Conservation (phyloP, 345 rosid species). For the Lenwebbia sp. region DNA sequence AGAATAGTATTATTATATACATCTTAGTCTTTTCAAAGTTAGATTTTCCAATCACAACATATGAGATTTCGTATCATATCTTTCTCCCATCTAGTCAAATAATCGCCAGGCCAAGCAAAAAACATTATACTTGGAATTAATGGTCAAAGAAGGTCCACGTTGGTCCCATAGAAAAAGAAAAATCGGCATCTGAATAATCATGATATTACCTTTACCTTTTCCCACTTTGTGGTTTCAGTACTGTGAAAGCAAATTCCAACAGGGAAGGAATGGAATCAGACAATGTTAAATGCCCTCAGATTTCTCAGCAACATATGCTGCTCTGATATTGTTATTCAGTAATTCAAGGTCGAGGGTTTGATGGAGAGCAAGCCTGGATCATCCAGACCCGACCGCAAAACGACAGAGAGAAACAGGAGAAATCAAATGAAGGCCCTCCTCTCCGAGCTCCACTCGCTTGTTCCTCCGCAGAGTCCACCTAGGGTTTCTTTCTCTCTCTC, state of each 20-base stretch:
- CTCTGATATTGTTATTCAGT: not conserved
- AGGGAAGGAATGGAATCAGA: not conserved
- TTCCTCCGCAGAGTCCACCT: constrained; percentile 25
- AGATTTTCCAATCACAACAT: not conserved
- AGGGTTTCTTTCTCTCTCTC: not conserved
- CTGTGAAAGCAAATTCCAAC: not conserved
- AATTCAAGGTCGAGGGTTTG: not conserved
- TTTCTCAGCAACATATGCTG: not conserved
- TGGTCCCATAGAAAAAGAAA: not conserved
- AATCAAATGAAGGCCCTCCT: constrained; percentile 52
- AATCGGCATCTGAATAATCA: not conserved
- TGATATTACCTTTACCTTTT: not conserved
- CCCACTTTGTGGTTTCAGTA: not conserved
- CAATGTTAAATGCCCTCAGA: not conserved
- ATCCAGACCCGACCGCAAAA: constrained; percentile 40
- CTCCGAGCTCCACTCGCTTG: constrained; percentile 38
- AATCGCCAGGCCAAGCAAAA: not conserved
- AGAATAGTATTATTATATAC: not conserved
- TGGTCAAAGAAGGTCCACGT: not conserved
- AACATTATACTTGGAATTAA: not conserved
- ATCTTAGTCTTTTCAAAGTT: not conserved
- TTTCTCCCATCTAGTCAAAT: not conserved
- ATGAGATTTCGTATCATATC: not conserved
- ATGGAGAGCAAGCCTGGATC: constrained; percentile 34
- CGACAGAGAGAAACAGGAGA: constrained; percentile 49